Conservation (phyloP, 495 filamentous ascomycete genomes). For the Penicillium diatomitis region DNA sequence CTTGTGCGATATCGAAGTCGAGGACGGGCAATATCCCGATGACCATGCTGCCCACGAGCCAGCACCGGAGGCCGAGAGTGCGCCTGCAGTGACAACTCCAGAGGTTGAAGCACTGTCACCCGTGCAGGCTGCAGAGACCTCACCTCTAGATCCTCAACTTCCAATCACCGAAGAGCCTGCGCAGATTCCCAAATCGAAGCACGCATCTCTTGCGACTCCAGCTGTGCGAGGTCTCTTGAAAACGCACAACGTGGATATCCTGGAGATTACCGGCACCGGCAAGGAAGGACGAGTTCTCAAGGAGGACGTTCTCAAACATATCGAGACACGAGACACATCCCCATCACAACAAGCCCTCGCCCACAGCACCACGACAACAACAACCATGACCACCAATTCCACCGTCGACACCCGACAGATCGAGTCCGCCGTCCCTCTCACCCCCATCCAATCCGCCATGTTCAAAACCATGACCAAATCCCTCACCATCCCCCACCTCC, state of each 20-base stretch:
- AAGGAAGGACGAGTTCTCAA: constrained; percentile 88
- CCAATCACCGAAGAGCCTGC: not conserved
- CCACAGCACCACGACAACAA: not conserved
- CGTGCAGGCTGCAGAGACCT: constrained; percentile 13
- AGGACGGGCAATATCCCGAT: constrained; percentile 48
- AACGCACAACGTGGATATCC: constrained; percentile 64
- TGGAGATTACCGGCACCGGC: constrained; percentile 71
- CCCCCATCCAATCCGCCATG: constrained; percentile 81
- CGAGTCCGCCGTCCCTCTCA: constrained; percentile 59
- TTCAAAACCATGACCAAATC: constrained; percentile 98
- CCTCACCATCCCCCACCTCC: constrained; percentile 83
- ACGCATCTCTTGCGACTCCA: constrained; percentile 74
- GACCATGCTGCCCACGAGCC: constrained; percentile 37
- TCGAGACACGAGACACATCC: constrained; percentile 23
- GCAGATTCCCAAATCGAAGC: constrained; percentile 33
- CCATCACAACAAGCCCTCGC: not conserved
- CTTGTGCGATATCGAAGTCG: constrained; percentile 47
- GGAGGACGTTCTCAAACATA: constrained; percentile 80
- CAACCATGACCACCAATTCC: constrained; percentile 7
- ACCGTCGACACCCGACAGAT: constrained; percentile 36
- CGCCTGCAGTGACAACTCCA: constrained; percentile 10
- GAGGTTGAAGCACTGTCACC: constrained; percentile 8
- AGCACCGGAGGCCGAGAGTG: constrained; percentile 17
- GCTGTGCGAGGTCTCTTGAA: constrained; percentile 85
- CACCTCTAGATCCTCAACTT: constrained; percentile 2